phyloP scores from a whole-genome alignment of 139 green algal genomes.

The Penium margaritaceum region DNA sequence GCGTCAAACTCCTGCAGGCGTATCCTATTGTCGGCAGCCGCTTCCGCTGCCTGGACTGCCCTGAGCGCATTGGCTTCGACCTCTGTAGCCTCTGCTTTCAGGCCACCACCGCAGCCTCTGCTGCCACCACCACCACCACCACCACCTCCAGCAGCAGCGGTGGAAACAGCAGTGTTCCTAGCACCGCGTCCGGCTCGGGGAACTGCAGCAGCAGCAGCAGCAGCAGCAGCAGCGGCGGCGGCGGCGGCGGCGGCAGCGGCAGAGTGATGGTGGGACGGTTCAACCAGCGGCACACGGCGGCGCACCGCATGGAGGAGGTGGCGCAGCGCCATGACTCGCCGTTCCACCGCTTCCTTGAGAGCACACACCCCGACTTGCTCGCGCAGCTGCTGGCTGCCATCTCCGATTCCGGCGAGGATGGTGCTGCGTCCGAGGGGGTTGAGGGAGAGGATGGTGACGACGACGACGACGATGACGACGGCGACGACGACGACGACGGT shows the following conservation, averaged over 20 bases:
- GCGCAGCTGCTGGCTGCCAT: no score
- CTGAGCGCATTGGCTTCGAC: constrained; percentile 25
- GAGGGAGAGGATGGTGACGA: no score
- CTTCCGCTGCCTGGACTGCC: constrained; percentile 26
- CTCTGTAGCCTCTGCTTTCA: constrained; percentile 17
- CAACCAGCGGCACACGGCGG: constrained; percentile 28
- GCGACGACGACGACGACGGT: no score
- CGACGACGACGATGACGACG: no score
- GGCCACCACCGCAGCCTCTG: neutral
- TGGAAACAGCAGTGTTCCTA: constrained; percentile 18
- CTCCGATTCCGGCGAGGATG: no score
- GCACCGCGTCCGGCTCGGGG: neutral
- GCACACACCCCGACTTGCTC: no score
- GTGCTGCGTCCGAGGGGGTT: no score
- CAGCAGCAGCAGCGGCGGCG: neutral
- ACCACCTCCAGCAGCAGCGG: neutral
- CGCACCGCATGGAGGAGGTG: constrained; percentile 32
- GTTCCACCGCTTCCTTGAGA: no score
- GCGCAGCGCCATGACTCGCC: no score
- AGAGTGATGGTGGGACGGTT: constrained; percentile 28
- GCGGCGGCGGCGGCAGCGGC: neutral
- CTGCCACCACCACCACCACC: neutral
- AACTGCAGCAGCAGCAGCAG: neutral
- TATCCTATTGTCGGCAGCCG: constrained; percentile 33
- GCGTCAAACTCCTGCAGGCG: constrained; percentile 5